Conservation (phyloP, 768 basidiomycete genomes). For the Mycena olivaceomarginata region DNA sequence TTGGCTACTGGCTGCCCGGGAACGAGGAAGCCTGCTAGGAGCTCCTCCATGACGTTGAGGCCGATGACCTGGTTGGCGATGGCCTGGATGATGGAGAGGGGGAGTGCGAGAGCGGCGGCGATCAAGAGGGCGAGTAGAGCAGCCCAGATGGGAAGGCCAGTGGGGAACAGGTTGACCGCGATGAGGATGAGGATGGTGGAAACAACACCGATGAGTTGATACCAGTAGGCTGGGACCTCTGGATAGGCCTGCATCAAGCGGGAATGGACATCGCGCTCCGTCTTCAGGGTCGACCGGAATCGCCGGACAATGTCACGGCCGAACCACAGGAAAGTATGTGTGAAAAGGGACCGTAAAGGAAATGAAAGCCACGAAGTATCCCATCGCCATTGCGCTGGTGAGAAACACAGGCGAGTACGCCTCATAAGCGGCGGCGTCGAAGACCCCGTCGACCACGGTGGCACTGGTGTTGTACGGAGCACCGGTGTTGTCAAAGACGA, state of each 20-base stretch:
- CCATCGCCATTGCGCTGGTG: conserved; percentile 76
- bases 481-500: conserved; percentile 87
- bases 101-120: conserved; percentile 72
- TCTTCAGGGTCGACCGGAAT: conserved; percentile 77
- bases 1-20: conserved; percentile 90
- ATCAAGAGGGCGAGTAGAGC: conserved; percentile 73
- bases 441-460: conserved; percentile 78
- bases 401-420: conserved; percentile 90
- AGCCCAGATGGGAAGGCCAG: conserved; percentile 89
- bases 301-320: conserved; percentile 68
- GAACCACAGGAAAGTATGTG: conserved; percentile 76
- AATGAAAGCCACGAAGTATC: conserved; percentile 88
- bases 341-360: conserved; percentile 80
- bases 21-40: conserved; percentile 85
- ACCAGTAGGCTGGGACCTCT: conserved; percentile 90
- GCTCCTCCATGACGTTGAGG: conserved; percentile 83
- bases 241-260: conserved; percentile 88
- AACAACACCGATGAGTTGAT: conserved; percentile 70
- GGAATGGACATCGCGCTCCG: conserved; percentile 90
- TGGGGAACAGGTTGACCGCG: conserved; percentile 83
- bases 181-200: conserved; percentile 78
- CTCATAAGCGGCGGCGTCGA: conserved; percentile 80
- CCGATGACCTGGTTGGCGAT: conserved; percentile 89
- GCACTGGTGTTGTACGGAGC: conserved; percentile 74
- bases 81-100: conserved; percentile 88